Base-by-base conservation (phyloP, 2,329 filamentous ascomycete species). In the Nigrospora sphaerica region DNA sequence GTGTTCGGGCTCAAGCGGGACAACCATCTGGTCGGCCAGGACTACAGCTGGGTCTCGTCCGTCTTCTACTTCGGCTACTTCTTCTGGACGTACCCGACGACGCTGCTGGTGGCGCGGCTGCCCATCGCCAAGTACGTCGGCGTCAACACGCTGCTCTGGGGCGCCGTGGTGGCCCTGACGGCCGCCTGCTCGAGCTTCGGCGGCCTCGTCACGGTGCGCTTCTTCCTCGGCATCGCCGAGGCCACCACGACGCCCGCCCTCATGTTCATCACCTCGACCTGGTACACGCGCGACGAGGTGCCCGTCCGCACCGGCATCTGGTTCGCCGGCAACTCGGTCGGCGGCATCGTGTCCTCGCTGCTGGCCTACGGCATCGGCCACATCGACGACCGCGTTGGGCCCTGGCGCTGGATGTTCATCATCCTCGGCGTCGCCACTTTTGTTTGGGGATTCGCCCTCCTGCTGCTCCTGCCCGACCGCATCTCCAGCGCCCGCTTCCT, bases 381-480 rank as follows among this genome's bases (percentile, higher is more conserved):
- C 49, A 67, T 80, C 37, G 53, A 68, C 14, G 62, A 70, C 41
- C 48, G 58, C 12, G 55, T 80, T 14, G 65, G 63, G 16, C 71
- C 74, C 4, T 81, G 77, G 77, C 67, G 71, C 43, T 78, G 73
- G 72, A 75, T 82, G 71, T 81, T 77, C 56, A 74, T 77, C 49
- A 65, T 80, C 28, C 66, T 80, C 1, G 78, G 78, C 1, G 47
- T 67, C 0, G 55, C 61, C 1, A 81, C 77, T 0, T 73, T 77
- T 44, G 52, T 77, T 3, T 75, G 76, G 71, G 70, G 68, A 0
- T 63, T 77, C 3, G 63, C 70, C 2, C 53, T 81, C 39, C 69
- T 72, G 49, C 51, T 69, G 19, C 56, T 74, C 6, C 69, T 81
- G 2, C 78, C 78, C 0, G 72, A 80, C 49, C 66, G 59, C 34